A percentile compares a stretch with the other conserved stretches of the same genome.
These are phyloP conservation scores for Malassezia arunalokei DNA, from an alignment of 1,284 basidiomycete species.

Conservation along the genomic window DNA sequence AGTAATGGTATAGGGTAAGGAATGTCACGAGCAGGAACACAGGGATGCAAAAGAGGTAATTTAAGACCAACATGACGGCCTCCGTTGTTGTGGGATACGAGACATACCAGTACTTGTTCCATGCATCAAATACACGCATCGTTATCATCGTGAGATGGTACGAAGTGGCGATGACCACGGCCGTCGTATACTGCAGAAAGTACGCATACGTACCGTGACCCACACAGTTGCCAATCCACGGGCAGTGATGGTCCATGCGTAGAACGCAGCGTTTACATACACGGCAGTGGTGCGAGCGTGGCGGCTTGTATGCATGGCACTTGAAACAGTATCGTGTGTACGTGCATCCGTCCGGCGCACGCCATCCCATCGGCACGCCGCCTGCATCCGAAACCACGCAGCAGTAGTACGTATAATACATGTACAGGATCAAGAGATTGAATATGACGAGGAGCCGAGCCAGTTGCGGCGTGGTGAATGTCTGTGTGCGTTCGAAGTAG, in stretches of 20 bases:
- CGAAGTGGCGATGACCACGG: slow-evolving; percentile 69
- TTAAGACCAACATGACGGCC: slow-evolving; percentile 71
- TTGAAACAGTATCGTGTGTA: slow-evolving; percentile 36
- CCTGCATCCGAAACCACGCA: slow-evolving; percentile 31
- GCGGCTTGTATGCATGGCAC: slow-evolving; percentile 55
- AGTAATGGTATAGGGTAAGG: slow-evolving; percentile 72
- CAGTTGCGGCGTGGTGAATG: slow-evolving; percentile 52
- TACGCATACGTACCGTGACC: slow-evolving; percentile 64
- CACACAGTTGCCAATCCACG: slow-evolving; percentile 67
- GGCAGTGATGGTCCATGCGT: slow-evolving; percentile 61
- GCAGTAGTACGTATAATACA: slow-evolving; percentile 37
- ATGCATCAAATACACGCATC: slow-evolving; percentile 27
- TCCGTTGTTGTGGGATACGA: slow-evolving; percentile 59
- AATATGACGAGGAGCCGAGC: slow-evolving; percentile 65
- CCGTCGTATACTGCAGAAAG: slow-evolving; percentile 84
- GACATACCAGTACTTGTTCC: slow-evolving; percentile 19
- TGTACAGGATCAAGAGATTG: slow-evolving; percentile 52
- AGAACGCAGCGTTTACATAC: slow-evolving; percentile 61
- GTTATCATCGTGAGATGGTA: slow-evolving; percentile 25
- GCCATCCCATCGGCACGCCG: slow-evolving; percentile 28
- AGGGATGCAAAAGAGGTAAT: slow-evolving; percentile 72
- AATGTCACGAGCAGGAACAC: slow-evolving; percentile 69
- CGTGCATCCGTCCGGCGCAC: slow-evolving; percentile 14
- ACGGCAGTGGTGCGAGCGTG: slow-evolving; percentile 63
- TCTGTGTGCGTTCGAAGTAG: slow-evolving; percentile 26